Evolutionary conservation across 1,139 yeast genomes (phyloP), one percentile per base, ranked within the genome.

Genomic region (Taphrina populina): DNA sequence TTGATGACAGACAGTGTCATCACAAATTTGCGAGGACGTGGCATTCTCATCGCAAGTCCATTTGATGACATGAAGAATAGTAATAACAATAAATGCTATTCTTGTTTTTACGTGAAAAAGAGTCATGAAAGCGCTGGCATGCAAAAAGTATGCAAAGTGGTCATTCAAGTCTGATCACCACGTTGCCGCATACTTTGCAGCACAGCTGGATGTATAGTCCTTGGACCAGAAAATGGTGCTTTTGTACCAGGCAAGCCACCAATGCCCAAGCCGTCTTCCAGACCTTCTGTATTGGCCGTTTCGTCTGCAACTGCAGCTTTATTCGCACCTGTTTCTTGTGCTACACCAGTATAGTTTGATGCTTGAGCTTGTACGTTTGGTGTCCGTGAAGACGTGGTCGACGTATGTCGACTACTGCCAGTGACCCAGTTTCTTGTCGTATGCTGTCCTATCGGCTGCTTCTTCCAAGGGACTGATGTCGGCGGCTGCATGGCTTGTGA

Each of bases 181-280:
- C 47, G 47, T 23, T 19, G 29, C 1, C 36, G 35, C 47, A 43
- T 43, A 15, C 47, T 43, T 21, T 17, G 37, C 27, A 43, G 15
- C 27, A 43, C 47, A 10, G 37, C 47, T 2, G 47, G 47, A 30
- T 43, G 47, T 11, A 43, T 43, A 26, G 47, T 30, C 17, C 47
- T 15, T 23, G 45, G 7, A 26, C 32, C 34, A 19, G 20, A 29
- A 30, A 43, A 43, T 8, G 47, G 47, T 20, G 47, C 47, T 20
- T 43, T 43, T n/a, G 47, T 43, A 21, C 47, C 47, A 2, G 47
- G 47, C 15, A 30, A 20, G 4, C 47, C 47, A 3, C 32, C 27
- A 20, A 43, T 37, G 17, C 47, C 47, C 10, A 43, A 15, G 4
- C 47, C 47, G 17, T 29, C 36, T 17, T 29, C 37, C 15, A 43